Base-by-base conservation (phyloP, 345 rosid genomes). In the Orychophragmus violaceus region DNA sequence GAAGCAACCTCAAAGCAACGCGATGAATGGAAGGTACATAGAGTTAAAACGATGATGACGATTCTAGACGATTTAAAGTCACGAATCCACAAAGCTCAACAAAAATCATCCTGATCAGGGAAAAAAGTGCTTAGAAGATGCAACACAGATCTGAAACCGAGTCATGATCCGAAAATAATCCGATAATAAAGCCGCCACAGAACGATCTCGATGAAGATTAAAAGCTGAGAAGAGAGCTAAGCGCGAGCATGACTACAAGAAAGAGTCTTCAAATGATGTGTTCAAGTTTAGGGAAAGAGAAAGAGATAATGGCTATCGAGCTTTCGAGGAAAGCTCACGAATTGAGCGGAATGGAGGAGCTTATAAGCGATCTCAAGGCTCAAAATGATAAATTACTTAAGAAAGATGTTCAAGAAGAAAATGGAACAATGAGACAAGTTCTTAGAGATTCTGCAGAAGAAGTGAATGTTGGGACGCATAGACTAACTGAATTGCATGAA, bases 251-350 rank as follows among this genome's bases (percentile, higher is more conserved):
- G 69, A 74, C 79, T 0, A 87, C 93, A 1, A 69, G 81, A 72
- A 91, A 83, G 78, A 87, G 87, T 84, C 85, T 88, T 0, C 96
- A 86, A 54, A 75, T 85, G 39, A 77, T 91, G 87, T 86, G 96
- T 65, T 82, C 88, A 6, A 85, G 97, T 85, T 70, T 91, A 72
- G 97, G 97, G 21, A 83, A 85, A 37, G 97, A 91, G 76, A 91
- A 83, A 81, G 89, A 82, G 44, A 84, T 88, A 18, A 91, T 91
- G 85, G 87, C 91, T 0, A 13, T 51, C 0, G 96, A 88, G 72
- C 83, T 91, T 39, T 76, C 91, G 0, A 82, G 71, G 28, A 88
- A 81, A 78, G 94, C 85, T 57, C 81, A 79, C 8, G 89, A 88
- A 59, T 14, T 82, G 66, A 77, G 28, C 1, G 96, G 44, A 51